Evolutionary conservation across 2,329 filamentous ascomycete species (phyloP), one percentile per base, ranked within the genome.

Genomic region (Talaromyces sp.): DNA sequence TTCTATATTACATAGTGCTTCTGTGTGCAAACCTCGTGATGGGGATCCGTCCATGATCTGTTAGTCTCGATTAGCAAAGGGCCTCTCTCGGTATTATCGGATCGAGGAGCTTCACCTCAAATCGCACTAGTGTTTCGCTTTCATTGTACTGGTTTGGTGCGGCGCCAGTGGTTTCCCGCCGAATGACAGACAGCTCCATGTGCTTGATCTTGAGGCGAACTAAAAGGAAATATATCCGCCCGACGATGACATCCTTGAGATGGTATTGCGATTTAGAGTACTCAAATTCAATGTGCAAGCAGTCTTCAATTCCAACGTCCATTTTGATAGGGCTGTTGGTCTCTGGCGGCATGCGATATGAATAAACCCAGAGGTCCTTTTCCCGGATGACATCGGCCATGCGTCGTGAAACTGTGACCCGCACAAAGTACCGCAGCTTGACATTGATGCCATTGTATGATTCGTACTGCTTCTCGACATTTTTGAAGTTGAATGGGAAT

Each of bases 361-460:
- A 94, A 82, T 99, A 99, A 59, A 99, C 95, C 95, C 95, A 99
- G 65, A 99, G 89, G 76, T 99, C 95, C 84, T 99, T 99, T 79
- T 99, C 95, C 69, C 95, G 89, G 70, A 97, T 91, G 61, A 99
- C 93, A 73, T 99, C 94, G 69, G 92, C 91, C 92, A 99, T 97
- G 74, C 94, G 87, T 70, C 94, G 87, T 56, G 92, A 96, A 54
- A 99, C 94, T 38, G 94, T 99, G 67, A 97, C 94, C 68, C 92
- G 90, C 61, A 97, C 88, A 78, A 97, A 97, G 85, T 99, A 99
- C 68, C 94, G 92, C 74, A 99, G 85, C 82, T 96, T 96, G 71
- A 99, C 94, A 74, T 99, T 99, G 85, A 99, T 99, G 72, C 94
- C 94, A 75, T 96, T 96, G 83, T 99, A 99, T 66, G 92, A 97